Base-by-base conservation (phyloP, 441 rosid genomes). In the Pelargonium australe region DNA sequence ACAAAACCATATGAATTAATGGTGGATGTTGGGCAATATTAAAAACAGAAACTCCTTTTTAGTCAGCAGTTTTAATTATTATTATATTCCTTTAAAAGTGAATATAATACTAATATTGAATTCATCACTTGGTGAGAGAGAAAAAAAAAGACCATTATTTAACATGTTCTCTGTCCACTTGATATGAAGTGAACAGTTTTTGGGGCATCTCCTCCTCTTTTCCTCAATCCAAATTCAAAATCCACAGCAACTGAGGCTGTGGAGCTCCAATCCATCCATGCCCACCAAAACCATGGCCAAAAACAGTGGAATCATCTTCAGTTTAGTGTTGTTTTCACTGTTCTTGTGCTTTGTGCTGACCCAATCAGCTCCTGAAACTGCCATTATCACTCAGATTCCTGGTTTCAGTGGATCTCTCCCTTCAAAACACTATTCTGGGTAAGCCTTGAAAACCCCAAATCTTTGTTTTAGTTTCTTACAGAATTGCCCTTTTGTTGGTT, bases 401-500 rank as follows among this genome's bases (percentile, higher is more conserved):
- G 95, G 96, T 23, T 88, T 90, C 76, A 71, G 77, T 65, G 87
- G 83, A 71, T 71, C 76, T 64, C 71, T 90, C 41, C 92, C 93
- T 76, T 92, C 98, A 14, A 87, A 92, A 63, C 96, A 92, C 76
- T 85, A 92, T 83, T 82, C 96, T 68, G 96, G 98, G 96, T 92
- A 81, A 7, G 43, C 10, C 43, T 65, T n/a, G 1, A 41, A 13
- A 65, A 8, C 17, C 68, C 68, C 20, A 13, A 31, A 31, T 65
- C 53, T 10, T 41, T 53, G 60, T 14, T 53, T 20, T 16, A 2
- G 9, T 53, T 25, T 25, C 31, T 25, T 25, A 25, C 31, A 25
- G 31, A 25, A 25, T 1, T 25, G 31, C 31, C 31, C 31, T 25
- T 25, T 25, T 25, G 31, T 25, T 25, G 31, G 31, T 25, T 25